Percentiles rank a stretch among this genome's conserved stretches.
These are phyloP conservation scores for Rhodotorula babjevae DNA, from an alignment of 768 basidiomycete genomes.

Conservation along the genomic window DNA sequence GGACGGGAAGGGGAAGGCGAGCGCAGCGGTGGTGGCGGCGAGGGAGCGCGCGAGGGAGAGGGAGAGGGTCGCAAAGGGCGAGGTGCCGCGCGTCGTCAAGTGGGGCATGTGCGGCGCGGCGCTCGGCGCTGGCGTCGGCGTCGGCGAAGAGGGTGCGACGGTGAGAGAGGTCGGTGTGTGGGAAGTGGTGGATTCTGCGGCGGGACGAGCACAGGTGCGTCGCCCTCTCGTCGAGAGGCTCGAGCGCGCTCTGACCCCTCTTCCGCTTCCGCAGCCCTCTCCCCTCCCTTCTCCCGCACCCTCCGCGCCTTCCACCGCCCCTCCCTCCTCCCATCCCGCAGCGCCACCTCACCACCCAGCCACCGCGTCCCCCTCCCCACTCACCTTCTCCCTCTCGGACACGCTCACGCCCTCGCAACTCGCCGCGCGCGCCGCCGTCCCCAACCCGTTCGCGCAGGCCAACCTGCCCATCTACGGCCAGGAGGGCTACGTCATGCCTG, in stretches of 20 bases:
- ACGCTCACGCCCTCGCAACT: constrained; percentile 75
- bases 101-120: constrained; percentile 43
- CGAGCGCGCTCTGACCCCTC: too few species aligned
- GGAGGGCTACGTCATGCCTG: constrained; percentile 9
- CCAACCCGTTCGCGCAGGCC: constrained; percentile 66
- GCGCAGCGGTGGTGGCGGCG: not conserved
- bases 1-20: not conserved
- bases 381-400: constrained; percentile 81
- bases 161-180: constrained; percentile 6
- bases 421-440: constrained; percentile 70
- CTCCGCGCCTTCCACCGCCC: not conserved
- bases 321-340: not conserved
- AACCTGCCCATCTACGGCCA: constrained; percentile 16
- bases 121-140: not conserved
- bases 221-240: not conserved
- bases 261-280: not conserved
- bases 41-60: not conserved
- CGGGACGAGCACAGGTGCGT: not conserved
- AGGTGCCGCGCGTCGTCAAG: constrained; percentile 35
- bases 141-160: not conserved
- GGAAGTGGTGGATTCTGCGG: constrained; percentile 10
- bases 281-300: not conserved
- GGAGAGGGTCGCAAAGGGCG: not conserved
- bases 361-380: constrained; percentile 47
- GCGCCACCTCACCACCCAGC: not conserved